These are phyloP conservation scores for Penicillium parvum DNA, from an alignment of 495 filamentous ascomycete genomes.

Conservation along the genomic window DNA sequence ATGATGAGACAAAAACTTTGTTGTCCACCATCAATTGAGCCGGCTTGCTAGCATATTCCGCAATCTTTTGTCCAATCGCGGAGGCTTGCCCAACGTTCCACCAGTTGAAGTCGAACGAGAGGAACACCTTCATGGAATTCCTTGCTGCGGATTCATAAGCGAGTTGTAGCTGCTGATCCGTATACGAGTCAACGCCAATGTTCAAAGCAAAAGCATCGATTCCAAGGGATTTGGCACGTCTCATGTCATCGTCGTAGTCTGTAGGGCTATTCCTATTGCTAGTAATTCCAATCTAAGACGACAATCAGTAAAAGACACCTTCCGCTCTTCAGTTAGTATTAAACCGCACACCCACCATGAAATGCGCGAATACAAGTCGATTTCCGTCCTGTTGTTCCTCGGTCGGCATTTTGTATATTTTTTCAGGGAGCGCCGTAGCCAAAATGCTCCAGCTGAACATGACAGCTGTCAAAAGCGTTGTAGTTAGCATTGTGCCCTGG, in stretches of 20 bases:
- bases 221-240: constrained; percentile 46
- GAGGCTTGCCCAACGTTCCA: constrained; percentile 40
- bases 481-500: too few species aligned
- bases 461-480: too few species aligned
- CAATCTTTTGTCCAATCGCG: constrained; percentile 45
- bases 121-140: constrained; percentile 56
- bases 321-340: not conserved
- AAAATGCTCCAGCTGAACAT: not conserved
- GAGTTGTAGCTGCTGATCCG: constrained; percentile 47
- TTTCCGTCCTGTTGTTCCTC: constrained; percentile 9
- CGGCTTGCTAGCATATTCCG: constrained; percentile 41
- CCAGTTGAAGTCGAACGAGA: constrained; percentile 60
- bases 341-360: constrained; percentile 44
- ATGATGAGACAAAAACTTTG: constrained; percentile 54
- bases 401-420: not conserved
- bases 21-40: constrained; percentile 53
- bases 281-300: constrained; percentile 49
- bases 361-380: constrained; percentile 54
- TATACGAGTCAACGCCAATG: constrained; percentile 50
- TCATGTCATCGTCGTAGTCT: constrained; percentile 56
- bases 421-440: not conserved
- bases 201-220: constrained; percentile 61
- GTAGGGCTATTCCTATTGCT: constrained; percentile 42
- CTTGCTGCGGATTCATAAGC: constrained; percentile 55
- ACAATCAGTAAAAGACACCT: not conserved